These are phyloP conservation scores for Pontederia paniculata DNA, from an alignment of 176 grass and related monocot species.

Conservation along the genomic window DNA sequence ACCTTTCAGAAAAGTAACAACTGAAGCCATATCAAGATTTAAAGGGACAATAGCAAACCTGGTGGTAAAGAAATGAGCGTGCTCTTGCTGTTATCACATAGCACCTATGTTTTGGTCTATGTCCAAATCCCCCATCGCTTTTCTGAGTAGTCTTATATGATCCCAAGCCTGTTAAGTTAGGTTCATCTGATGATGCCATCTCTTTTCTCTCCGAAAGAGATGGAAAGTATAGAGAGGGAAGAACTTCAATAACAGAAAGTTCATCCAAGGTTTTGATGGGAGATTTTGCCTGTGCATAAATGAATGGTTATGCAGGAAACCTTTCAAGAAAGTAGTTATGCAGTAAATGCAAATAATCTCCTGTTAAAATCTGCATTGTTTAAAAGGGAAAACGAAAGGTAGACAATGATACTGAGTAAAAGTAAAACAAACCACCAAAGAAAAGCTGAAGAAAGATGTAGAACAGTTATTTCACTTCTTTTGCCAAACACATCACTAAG, in stretches of 20 bases:
- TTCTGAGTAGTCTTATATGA: conserved; percentile 32
- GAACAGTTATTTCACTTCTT: too few relatives aligned
- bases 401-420: too few relatives aligned
- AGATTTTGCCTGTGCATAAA: conserved; percentile 68
- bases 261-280: conserved; percentile 87
- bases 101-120: conserved; percentile 54
- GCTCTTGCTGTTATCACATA: conserved; percentile 86
- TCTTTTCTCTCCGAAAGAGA: conserved; percentile 53
- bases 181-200: conserved; percentile 48
- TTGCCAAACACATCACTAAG: too few relatives aligned
- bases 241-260: conserved; percentile 74
- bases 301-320: background rate
- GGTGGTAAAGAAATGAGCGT: conserved; percentile 90
- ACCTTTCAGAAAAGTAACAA: background rate
- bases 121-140: conserved; percentile 49
- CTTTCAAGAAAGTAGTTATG: background rate
- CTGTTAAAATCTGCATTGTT: too few relatives aligned
- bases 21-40: background rate
- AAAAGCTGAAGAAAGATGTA: too few relatives aligned
- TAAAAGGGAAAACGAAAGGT: too few relatives aligned
- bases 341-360: background rate
- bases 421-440: too few relatives aligned
- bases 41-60: conserved; percentile 41
- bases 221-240: conserved; percentile 78
- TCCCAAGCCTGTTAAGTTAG: conserved; percentile 28